Percentiles rank a stretch among this genome's conserved stretches.
phyloP scores from a whole-genome alignment of 2,329 filamentous ascomycete genomes.

The Penicillium thymicola region DNA sequence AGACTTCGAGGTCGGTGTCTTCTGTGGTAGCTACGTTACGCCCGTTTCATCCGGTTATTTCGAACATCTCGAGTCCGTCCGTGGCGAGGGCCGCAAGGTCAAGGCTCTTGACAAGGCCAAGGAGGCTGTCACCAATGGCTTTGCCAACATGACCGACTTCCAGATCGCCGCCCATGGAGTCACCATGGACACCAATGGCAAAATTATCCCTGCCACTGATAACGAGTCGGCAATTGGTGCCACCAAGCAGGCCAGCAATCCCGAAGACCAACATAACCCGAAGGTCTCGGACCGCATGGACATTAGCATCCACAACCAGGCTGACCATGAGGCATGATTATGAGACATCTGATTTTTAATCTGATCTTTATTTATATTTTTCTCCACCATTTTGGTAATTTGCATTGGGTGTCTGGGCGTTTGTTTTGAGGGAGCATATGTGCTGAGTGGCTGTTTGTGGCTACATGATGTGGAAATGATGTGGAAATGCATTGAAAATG shows the following conservation, averaged over 20 bases:
- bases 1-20: conserved; percentile 86
- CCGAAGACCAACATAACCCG: conserved; percentile 31
- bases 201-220: conserved; percentile 51
- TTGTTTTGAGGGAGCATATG: conserved; percentile 16
- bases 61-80: conserved; percentile 68
- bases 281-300: conserved; percentile 54
- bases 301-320: conserved; percentile 59
- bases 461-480: conserved; percentile 17
- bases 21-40: conserved; percentile 83
- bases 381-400: conserved; percentile 2
- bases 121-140: conserved; percentile 61
- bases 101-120: conserved; percentile 65
- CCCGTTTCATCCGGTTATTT: conserved; percentile 78
- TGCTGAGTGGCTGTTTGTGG: conserved; percentile 9
- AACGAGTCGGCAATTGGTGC: neutral
- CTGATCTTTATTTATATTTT: neutral
- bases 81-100: conserved; percentile 66
- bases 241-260: neutral
- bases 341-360: conserved; percentile 10
- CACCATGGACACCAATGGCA: conserved; percentile 54
- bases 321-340: conserved; percentile 38
- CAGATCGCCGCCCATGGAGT: conserved; percentile 62
- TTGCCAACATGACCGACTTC: conserved; percentile 59
- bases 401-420: conserved; percentile 27
- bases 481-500: conserved; percentile 12